phyloP scores from a whole-genome alignment of 495 filamentous ascomycete genomes.

The Venustampulla echinocandica region DNA sequence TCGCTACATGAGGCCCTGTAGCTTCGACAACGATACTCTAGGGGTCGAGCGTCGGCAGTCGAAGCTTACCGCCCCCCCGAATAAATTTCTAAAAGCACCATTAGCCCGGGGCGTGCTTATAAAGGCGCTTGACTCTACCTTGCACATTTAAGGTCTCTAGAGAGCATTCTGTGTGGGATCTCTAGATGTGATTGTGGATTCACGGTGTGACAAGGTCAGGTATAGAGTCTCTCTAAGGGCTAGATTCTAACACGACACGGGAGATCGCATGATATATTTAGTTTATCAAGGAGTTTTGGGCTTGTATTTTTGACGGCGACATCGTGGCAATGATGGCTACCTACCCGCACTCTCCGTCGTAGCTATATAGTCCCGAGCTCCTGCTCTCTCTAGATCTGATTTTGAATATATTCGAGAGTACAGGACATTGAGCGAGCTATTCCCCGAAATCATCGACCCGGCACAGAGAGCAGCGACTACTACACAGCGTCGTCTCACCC shows the following conservation, averaged over 20 bases:
- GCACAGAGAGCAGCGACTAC: neutral
- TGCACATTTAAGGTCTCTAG: constrained; percentile 11
- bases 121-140: constrained; percentile 10
- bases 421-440: constrained; percentile 4
- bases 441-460: constrained; percentile 5
- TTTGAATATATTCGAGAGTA: constrained; percentile 5
- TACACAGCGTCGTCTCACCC: too few relatives aligned
- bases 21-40: constrained; percentile 7
- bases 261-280: constrained; percentile 7
- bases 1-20: constrained; percentile 7
- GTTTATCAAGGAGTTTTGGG: constrained; percentile 2
- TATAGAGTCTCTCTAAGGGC: neutral
- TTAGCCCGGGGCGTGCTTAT: constrained; percentile 2
- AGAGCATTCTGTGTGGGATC: constrained; percentile 10
- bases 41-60: constrained; percentile 8
- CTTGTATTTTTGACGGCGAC: constrained; percentile 2
- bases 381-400: constrained; percentile 10
- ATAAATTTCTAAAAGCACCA: constrained; percentile 1
- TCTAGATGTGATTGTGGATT: constrained; percentile 3
- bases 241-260: neutral
- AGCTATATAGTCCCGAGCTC: constrained; percentile 13
- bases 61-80: constrained; percentile 1
- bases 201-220: constrained; percentile 12
- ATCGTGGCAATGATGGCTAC: constrained; percentile 2
- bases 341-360: constrained; percentile 10